Base-by-base conservation (phyloP, 148 eudicot genomes). In the Camellia lanceoleosa region DNA sequence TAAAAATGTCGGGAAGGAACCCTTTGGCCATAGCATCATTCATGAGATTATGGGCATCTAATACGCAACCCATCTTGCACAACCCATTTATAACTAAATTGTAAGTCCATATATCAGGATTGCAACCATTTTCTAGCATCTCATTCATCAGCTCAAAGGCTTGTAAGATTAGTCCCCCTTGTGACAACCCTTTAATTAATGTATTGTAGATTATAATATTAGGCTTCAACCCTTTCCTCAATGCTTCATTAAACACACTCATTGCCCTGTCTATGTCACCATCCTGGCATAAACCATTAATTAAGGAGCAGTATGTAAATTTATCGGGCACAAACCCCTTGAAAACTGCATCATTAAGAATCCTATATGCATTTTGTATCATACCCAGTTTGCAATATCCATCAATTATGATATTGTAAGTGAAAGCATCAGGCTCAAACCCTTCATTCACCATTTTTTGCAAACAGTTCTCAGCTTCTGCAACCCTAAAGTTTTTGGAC, bases 51-150 rank as follows among this genome's bases (percentile, higher is more conserved):
- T 84, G 86, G 61, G 99, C 99, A 88, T 95, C 97, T 74, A 86
- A 78, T 79, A 96, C 85, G 74, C 98, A 94, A 64, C 95, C 90
- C 91, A 92, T 85, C 84, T 96, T 96, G 90, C 99, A 96, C 77
- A 96, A 78, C 77, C 95, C 98, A 79, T 91, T 86, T 78, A 96
- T 87, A 19, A 96, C 88, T 55, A 93, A 80, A 85, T 96, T 96
- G 72, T 91, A 96, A 16, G 98, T 92, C 94, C 92, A 87, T 47
- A 85, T 91, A 90, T 86, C 87, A 52, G 97, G 99, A 60, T 68
- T 47, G 79, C 99, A 92, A 73, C 91, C 94, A 67, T 72, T 83
- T 85, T 88, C 90, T 47, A 66, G 74, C 99, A 96, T 96, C 77
- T 94, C 95, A 77, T 86, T 85, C 75, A 90, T 89, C 83, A 92